A percentile compares a stretch with the other conserved stretches of the same genome.
Evolutionary conservation across 768 basidiomycete genomes (phyloP).

Genomic region (Kwoniella mangroviensis): DNA sequence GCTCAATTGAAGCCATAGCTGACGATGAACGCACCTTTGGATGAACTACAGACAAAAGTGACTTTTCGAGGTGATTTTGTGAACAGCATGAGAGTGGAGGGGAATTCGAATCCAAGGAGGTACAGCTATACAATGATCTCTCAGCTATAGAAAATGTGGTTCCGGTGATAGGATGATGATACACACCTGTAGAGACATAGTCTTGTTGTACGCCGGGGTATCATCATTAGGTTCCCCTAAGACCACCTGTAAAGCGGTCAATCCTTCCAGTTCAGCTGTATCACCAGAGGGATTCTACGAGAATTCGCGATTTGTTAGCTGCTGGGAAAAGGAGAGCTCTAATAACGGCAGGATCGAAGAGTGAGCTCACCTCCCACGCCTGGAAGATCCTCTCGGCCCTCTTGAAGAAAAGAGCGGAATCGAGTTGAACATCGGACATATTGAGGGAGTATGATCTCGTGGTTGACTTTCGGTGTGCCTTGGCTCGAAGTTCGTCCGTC

Average conservation of each 20-base stretch:
- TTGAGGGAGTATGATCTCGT: neutral
- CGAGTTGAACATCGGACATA: constrained; percentile 56
- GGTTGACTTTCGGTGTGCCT: neutral
- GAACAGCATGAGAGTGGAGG: constrained; percentile 86
- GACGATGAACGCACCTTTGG: constrained; percentile 69
- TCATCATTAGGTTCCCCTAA: constrained; percentile 68
- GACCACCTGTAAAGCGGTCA: constrained; percentile 57
- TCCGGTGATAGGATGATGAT: neutral
- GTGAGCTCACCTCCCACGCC: constrained; percentile 52
- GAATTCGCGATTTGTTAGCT: neutral
- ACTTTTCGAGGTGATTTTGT: constrained; percentile 65
- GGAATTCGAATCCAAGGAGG: constrained; percentile 97
- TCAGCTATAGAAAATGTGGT: neutral
- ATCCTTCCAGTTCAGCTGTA: constrained; percentile 40
- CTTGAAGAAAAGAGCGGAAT: constrained; percentile 49
- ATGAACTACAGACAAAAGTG: constrained; percentile 79
- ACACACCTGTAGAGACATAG: constrained; percentile 80
- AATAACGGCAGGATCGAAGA: neutral
- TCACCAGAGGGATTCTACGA: constrained; percentile 39
- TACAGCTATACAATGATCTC: constrained; percentile 70
- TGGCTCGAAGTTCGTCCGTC: neutral
- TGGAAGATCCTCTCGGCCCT: constrained; percentile 50
- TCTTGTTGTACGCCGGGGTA: constrained; percentile 83
- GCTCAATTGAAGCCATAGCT: neutral
- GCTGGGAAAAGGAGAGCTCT: neutral